Evolutionary conservation across 345 rosid genomes (phyloP), one percentile per base, ranked within the genome.

Genomic region (Aquilaria sinensis): DNA sequence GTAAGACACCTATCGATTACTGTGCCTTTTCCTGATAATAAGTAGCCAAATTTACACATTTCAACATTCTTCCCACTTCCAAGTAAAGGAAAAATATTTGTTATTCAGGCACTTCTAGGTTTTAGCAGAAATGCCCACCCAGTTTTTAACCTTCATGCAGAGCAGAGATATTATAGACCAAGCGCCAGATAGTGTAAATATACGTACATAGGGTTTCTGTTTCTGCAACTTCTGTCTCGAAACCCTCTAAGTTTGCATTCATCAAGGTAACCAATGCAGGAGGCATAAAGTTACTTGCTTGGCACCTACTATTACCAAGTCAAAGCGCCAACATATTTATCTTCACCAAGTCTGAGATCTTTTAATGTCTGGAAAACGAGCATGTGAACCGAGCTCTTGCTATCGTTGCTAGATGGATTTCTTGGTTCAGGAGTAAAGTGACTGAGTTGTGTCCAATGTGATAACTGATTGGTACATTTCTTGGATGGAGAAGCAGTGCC

Each of bases 41-140:
- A 51, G 3, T 14, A 2, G 10, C 14, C 52, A 53, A 12, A 55
- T 32, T 53, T n/a, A 15, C 43, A 31, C 53, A 16, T 15, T 48
- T 65, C 16, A 72, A 13, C 33, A 10, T 10, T 32, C 6, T 9
- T 57, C 58, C 15, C 49, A 13, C 51, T 16, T 78, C 84, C 84
- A 92, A 96, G 76, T 72, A 88, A 0, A 16, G 23, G 92, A 70
- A 92, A 79, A 53, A 68, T 80, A 29, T 85, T 97, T 56, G 84
- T 90, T 62, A 88, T 87, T 65, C 96, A 85, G 74, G 81, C 76
- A 46, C 93, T 92, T 68, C 79, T n/a, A n/a, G n/a, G n/a, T n/a
- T n/a, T n/a, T 92, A 52, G 90, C 93, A 37, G 97, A 93, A 78
- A 63, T 93, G 71, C 98, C 98, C 0, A 67, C 85, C 3, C 98